Base-by-base conservation (phyloP, 1,284 basidiomycete species). In the Earliella scabrosa region DNA sequence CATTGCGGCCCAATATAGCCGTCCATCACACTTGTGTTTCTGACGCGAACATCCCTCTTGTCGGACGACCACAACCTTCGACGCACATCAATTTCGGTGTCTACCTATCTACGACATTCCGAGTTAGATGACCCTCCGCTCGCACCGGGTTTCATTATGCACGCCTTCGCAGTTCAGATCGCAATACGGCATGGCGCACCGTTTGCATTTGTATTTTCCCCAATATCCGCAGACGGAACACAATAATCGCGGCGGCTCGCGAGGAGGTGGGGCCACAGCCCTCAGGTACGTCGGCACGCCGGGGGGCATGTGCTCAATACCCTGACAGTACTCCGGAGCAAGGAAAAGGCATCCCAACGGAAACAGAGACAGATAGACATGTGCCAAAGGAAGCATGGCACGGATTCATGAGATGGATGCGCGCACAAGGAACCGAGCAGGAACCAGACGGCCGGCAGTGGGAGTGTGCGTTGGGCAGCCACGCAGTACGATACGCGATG, bases 141-240 rank as follows among this genome's bases (percentile, higher is more conserved):
- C 85, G 66, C 86, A 88, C 40, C 82, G 73, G 29, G 83, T 86
- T 68, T 87, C 86, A 41, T 80, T 74, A 61, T 88, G 86, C 0
- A 82, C 78, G 11, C 69, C 73, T 52, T 80, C 76, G 62, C 86
- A 88, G 38, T 78, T 80, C 46, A 77, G 67, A 66, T 82, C 81
- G 63, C 87, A 88, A 59, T 81, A 87, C 11, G 81, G 73, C 71
- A 85, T 74, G 0, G 79, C 78, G 67, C 86, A 88, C 64, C 75
- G 77, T 63, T 73, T 77, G 69, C 86, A 88, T 52, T 77, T 81
- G 64, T 88, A 88, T 14, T 75, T 74, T 7, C 85, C 86, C 79
- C 81, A 87, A 69, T 86, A 88, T 2, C 87, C 85, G 57, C 87
- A 89, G 24, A 88, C 83, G 2, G 85, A 81, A 66, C 87, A 89